Evolutionary conservation across 1,284 basidiomycete genomes (phyloP).

Genomic region (Austroboletus novae-zelandiae): DNA sequence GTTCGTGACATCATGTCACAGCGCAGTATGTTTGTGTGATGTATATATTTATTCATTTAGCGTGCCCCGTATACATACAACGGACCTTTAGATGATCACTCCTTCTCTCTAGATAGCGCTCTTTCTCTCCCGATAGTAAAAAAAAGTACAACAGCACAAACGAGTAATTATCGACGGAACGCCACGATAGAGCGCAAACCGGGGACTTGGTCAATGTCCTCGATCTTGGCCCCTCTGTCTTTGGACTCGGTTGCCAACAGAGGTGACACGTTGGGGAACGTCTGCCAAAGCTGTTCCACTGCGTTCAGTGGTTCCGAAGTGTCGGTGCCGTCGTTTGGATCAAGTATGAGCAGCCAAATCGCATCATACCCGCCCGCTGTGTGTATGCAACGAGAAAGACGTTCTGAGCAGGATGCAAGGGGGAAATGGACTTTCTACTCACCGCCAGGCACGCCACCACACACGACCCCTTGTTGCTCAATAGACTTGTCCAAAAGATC

Average conservation of each 20-base stretch:
- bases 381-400: background rate
- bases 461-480: slow-evolving; percentile 79
- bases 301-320: slow-evolving; percentile 43
- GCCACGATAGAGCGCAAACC: slow-evolving; percentile 56
- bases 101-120: slow-evolving; percentile 3
- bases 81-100: slow-evolving; percentile 9
- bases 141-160: background rate
- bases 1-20: slow-evolving; percentile 40
- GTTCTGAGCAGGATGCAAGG: background rate
- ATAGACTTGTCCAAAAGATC: slow-evolving; percentile 81
- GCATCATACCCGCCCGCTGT: slow-evolving; percentile 97
- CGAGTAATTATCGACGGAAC: slow-evolving; percentile 15
- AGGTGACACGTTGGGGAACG: slow-evolving; percentile 76
- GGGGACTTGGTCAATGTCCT: slow-evolving; percentile 55
- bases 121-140: background rate
- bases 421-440: slow-evolving; percentile 22
- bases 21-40: background rate
- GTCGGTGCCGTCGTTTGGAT: slow-evolving; percentile 47
- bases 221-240: slow-evolving; percentile 68
- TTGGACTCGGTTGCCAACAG: slow-evolving; percentile 75
- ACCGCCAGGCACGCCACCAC: slow-evolving; percentile 96
- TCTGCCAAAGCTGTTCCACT: slow-evolving; percentile 75
- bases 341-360: slow-evolving; percentile 86
- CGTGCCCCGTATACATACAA: background rate
- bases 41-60: slow-evolving; percentile 20